A percentile compares a stretch with the other conserved stretches of the same genome.
phyloP scores from a whole-genome alignment of 148 eudicot genomes.

The Silene latifolia region DNA sequence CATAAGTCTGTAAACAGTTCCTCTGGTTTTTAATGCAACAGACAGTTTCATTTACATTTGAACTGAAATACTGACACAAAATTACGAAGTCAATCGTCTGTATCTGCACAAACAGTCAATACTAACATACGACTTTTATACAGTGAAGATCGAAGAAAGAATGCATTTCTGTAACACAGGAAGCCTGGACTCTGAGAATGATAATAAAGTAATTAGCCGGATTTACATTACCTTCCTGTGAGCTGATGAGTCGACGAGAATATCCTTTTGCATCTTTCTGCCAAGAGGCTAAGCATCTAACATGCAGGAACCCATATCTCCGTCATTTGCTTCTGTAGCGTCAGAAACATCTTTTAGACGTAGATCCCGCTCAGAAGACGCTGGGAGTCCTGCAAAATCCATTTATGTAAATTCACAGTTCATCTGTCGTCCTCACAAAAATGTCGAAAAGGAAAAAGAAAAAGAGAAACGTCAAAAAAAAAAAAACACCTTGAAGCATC shows the following conservation, averaged over 20 bases:
- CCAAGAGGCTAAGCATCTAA: conserved; percentile 2
- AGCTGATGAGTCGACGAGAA: background rate
- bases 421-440: no score
- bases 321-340: background rate
- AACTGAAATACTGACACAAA: no score
- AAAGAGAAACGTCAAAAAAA: no score
- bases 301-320: conserved; percentile 16
- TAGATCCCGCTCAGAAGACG: background rate
- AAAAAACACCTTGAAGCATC: conserved; percentile 5
- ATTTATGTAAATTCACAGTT: background rate
- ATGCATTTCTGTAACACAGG: no score
- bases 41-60: no score
- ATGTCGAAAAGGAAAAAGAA: background rate
- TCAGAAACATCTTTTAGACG: background rate
- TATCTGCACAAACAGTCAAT: no score
- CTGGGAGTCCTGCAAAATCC: conserved; percentile 14
- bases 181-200: background rate
- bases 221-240: background rate
- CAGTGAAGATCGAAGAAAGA: no score
- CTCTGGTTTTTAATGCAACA: no score
- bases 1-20: no score
- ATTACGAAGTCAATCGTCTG: no score
- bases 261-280: background rate
- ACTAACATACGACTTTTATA: no score
- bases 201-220: no score